These are phyloP conservation scores for Schwanniomyces etchellsii DNA, from an alignment of 1,139 yeast species.

Conservation along the genomic window DNA sequence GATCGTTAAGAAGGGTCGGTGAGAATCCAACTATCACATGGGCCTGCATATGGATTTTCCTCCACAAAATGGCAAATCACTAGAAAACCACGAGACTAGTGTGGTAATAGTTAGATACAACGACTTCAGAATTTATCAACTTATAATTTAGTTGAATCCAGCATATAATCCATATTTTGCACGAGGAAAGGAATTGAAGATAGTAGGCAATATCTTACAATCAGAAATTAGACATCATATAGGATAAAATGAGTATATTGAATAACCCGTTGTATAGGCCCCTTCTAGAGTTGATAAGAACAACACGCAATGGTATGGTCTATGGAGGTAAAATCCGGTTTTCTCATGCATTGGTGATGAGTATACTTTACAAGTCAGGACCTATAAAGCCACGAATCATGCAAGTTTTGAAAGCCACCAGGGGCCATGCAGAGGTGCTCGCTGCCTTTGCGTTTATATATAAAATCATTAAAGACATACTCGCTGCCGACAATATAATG, in stretches of 20 bases:
- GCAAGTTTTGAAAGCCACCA: conserved; percentile 52
- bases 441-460: conserved; percentile 65
- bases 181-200: too few relatives aligned
- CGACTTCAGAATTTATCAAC: too few relatives aligned
- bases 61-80: too few relatives aligned
- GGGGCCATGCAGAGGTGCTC: conserved; percentile 61
- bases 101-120: too few relatives aligned
- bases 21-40: too few relatives aligned
- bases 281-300: conserved; percentile 31
- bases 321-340: conserved; percentile 74
- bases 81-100: too few relatives aligned
- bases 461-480: conserved; percentile 32
- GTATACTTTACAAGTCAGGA: conserved; percentile 46
- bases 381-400: conserved; percentile 42
- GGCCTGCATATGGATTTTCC: too few relatives aligned
- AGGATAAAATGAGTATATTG: conserved; percentile 18
- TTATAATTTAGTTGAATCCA: too few relatives aligned
- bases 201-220: too few relatives aligned
- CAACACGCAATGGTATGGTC: conserved; percentile 50
- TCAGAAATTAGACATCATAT: too few relatives aligned
- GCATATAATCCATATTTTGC: too few relatives aligned
- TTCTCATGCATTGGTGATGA: conserved; percentile 68
- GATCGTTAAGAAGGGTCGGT: too few relatives aligned
- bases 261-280: conserved; percentile 31
- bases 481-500: conserved; percentile 28